Evolutionary conservation across 1,284 basidiomycete genomes (phyloP).

Genomic region (Mrakiaceae sp.): DNA sequence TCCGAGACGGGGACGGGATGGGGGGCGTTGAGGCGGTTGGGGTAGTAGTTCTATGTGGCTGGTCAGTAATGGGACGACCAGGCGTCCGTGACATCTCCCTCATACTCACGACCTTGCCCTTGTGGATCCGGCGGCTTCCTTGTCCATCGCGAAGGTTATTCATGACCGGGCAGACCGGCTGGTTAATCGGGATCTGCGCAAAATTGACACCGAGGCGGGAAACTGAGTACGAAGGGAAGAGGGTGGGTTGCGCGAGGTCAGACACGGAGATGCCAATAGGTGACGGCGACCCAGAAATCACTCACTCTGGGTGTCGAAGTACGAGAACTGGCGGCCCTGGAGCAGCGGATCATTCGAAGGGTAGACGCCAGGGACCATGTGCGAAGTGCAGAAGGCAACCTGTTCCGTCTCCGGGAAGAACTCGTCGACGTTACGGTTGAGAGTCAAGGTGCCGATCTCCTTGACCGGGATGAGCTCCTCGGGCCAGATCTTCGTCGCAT

Average conservation of each 20-base stretch:
- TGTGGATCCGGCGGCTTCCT: conserved; percentile 48
- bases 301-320: conserved; percentile 38
- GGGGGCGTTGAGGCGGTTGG: conserved; percentile 51
- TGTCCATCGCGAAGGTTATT: conserved; percentile 55
- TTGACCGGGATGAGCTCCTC: conserved; percentile 63
- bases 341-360: conserved; percentile 55
- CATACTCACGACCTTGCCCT: conserved; percentile 37
- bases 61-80: too few relatives aligned
- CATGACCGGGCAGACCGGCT: conserved; percentile 67
- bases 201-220: conserved; percentile 52
- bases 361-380: conserved; percentile 63
- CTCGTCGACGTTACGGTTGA: conserved; percentile 48
- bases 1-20: conserved; percentile 37
- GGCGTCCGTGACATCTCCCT: too few relatives aligned
- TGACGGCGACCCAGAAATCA: too few relatives aligned
- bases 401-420: conserved; percentile 76
- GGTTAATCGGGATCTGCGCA: conserved; percentile 61
- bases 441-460: conserved; percentile 59
- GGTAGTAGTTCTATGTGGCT: conserved; percentile 49
- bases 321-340: conserved; percentile 73
- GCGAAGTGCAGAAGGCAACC: conserved; percentile 60
- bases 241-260: too few relatives aligned
- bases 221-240: conserved; percentile 24
- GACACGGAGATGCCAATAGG: too few relatives aligned
- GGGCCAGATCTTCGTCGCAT: conserved; percentile 74